Evolutionary conservation across 176 grass and related monocot genomes (phyloP), one percentile per base, ranked within the genome.

Genomic region (Avena eriantha): DNA sequence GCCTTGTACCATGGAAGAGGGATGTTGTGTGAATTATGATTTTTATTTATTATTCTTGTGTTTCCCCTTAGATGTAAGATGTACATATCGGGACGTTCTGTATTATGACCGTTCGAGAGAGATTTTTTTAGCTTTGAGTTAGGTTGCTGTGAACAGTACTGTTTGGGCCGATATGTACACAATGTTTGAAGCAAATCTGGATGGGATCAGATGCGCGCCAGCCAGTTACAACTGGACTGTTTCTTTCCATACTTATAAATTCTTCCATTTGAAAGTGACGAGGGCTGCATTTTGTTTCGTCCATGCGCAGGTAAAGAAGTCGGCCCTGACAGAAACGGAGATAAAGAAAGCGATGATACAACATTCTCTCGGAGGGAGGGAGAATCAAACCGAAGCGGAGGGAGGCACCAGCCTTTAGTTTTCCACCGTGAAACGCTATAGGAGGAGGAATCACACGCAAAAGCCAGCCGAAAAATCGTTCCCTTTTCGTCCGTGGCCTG

Each of bases 21-120:
- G 73, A 36, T 49, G 51, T 17, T 78, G 88, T 82, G 60, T 45
- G 63, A 67, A 35, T 9, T 67, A 35, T 60, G n/a, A 4, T 60
- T 60, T 23, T 60, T 10, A 47, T 23, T 60, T 10, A 47, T 47
- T 47, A 1, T 41, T 41, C 39, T 67, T 9, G 14, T 56, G 0
- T 29, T 19, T 17, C 22, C 2, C 13, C 13, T 34, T 83, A 56
- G 80, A 2, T 56, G 31, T 64, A 72, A 35, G 31, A 31, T 90
- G 89, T 90, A 87, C 45, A 79, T 90, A 90, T 55, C 7, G 3
- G 22, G 34, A 29, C 21, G 34, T 83, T 83, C 8, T 66, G 80
- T 57, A 41, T 72, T 36, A 41, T 72, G 18, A 31, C 73, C 43
- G 12, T 86, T 59, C n/a, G n/a, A n/a, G 10, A 2, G 48, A 23